phyloP scores from a whole-genome alignment of 2,329 filamentous ascomycete species.

The Cucurbitaria berberidis region DNA sequence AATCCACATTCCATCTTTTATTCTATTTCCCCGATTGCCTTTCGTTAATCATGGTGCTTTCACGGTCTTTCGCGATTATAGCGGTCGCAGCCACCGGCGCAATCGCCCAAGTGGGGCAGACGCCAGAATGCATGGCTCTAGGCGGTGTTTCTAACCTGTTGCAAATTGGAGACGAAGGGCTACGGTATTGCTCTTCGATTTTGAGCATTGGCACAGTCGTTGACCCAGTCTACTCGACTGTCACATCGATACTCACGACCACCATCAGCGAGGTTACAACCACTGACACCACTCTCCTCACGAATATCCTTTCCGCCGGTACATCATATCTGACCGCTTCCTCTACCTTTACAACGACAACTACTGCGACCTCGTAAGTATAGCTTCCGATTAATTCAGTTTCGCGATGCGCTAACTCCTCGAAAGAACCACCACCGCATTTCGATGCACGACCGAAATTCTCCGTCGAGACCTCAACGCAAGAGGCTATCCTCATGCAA shows the following conservation, averaged over 20 bases:
- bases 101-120: not conserved
- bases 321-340: not conserved
- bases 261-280: not conserved
- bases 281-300: not conserved
- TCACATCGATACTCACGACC: not conserved
- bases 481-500: not conserved
- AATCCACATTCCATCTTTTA: too few species aligned
- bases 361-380: not conserved
- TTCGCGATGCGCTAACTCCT: not conserved
- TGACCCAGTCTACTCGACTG: not conserved
- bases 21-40: not conserved
- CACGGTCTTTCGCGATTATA: not conserved
- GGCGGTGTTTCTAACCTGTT: not conserved
- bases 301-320: not conserved
- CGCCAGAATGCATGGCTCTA: not conserved
- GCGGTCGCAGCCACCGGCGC: not conserved
- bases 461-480: not conserved
- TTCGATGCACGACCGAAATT: not conserved
- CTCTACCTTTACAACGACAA: not conserved
- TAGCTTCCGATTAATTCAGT: not conserved
- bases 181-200: conserved; percentile 1
- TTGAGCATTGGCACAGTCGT: not conserved
- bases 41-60: not conserved
- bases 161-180: not conserved
- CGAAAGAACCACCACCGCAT: not conserved